A percentile compares a stretch with the other conserved stretches of the same genome.
phyloP scores from a whole-genome alignment of 257 asterid genomes.

The Fraxinus cuspidata region DNA sequence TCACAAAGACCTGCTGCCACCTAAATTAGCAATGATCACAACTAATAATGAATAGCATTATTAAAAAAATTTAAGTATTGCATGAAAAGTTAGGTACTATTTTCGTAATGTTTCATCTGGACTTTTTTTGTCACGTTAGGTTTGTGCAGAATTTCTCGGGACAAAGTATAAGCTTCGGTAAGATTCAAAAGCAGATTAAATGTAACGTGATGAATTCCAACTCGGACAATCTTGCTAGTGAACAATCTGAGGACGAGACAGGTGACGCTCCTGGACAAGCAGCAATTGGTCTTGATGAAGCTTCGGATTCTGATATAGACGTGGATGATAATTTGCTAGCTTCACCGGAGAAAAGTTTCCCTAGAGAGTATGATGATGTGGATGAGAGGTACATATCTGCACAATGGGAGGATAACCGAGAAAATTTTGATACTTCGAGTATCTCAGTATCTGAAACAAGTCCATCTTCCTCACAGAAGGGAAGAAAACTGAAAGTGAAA shows the following conservation, averaged over 20 bases:
- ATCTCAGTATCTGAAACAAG: constrained; percentile 17
- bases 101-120: not conserved
- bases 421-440: constrained; percentile 24
- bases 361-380: constrained; percentile 25
- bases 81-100: not conserved
- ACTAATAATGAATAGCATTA: too few species aligned
- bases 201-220: constrained; percentile 53
- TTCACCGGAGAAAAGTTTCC: constrained; percentile 28
- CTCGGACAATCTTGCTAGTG: constrained; percentile 29
- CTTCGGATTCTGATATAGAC: constrained; percentile 21
- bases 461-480: constrained; percentile 34
- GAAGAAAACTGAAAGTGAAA: constrained; percentile 31
- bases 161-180: constrained; percentile 62
- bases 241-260: constrained; percentile 25
- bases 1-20: too few species aligned
- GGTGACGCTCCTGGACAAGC: constrained; percentile 13
- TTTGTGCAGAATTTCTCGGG: constrained; percentile 74
- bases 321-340: constrained; percentile 20
- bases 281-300: constrained; percentile 19
- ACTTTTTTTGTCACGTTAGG: constrained; percentile 40
- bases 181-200: constrained; percentile 67
- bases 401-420: constrained; percentile 30
- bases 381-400: constrained; percentile 26
- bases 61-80: not conserved
- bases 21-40: too few species aligned